phyloP scores from a whole-genome alignment of 768 basidiomycete species.

The Crucibulum laeve region DNA sequence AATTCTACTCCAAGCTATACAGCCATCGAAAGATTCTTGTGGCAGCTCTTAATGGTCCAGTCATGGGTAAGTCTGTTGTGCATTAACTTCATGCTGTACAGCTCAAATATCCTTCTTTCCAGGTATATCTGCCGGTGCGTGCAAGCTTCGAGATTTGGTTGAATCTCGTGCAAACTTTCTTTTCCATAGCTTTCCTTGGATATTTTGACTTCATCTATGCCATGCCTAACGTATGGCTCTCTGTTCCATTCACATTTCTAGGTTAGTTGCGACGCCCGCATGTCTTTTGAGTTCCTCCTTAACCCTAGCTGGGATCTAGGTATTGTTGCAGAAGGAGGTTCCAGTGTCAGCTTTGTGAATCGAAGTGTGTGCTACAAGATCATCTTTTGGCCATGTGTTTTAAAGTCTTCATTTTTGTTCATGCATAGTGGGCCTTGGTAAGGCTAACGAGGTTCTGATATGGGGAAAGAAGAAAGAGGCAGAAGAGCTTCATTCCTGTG shows the following conservation, averaged over 20 bases:
- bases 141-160: neutral
- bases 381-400: neutral
- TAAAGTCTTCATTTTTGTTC: conserved; percentile 1
- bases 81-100: neutral
- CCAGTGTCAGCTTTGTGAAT: conserved; percentile 66
- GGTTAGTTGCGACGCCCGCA: conserved; percentile 26
- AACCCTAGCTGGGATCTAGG: conserved; percentile 27
- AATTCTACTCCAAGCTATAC: conserved; percentile 44
- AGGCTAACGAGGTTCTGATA: conserved; percentile 68
- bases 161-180: neutral
- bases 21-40: conserved; percentile 66
- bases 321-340: conserved; percentile 63
- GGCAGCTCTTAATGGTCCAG: conserved; percentile 71
- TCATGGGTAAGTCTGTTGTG: conserved; percentile 48
- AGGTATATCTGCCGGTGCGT: conserved; percentile 65
- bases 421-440: conserved; percentile 68
- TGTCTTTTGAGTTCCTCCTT: neutral
- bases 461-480: conserved; percentile 65
- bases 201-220: conserved; percentile 75
- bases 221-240: conserved; percentile 56
- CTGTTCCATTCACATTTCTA: conserved; percentile 65
- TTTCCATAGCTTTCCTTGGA: conserved; percentile 51
- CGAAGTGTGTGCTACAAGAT: conserved; percentile 41
- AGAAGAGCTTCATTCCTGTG: conserved; percentile 51
- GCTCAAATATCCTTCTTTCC: conserved; percentile 9